Evolutionary conservation across 257 asterid species (phyloP), one percentile per base, ranked within the genome.

Genomic region (Sherardia arvensis): DNA sequence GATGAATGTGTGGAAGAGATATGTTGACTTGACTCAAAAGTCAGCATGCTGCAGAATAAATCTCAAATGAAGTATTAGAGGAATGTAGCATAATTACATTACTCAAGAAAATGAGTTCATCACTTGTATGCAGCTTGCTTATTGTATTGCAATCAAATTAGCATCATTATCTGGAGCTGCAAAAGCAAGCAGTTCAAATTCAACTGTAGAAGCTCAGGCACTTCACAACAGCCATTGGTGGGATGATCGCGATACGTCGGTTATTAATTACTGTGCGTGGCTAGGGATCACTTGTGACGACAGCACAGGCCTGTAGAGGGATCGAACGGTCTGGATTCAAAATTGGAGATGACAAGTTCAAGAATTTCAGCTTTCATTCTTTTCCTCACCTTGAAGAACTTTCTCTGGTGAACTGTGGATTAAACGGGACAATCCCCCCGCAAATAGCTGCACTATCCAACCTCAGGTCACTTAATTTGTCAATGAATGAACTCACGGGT

Each of bases 281-380:
- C 0, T 2, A 15, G 62, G 62, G 15, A 18, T 58, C 2, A 2
- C 10, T 14, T 58, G 62, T 33, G 18, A 58, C 22, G 43, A 18
- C n/a, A 43, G 22, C n/a, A n/a, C n/a, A 14, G 11, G 23, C 14
- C 33, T 1, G 7, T 48, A 1, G 3, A 18, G 14, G 20, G 8
- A 47, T 47, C 53, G 20, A 6, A 8, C 53, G 1, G n/a, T 1
- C 3, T 14, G 20, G 53, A 12, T 0, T 1, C 3, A 1, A 8
- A 5, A 29, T 58, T 5, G 25, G 40, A 14, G 62, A 57, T 57
- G n/a, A n/a, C n/a, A 27, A 28, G 40, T 57, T 57, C 3, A 10
- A 14, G 29, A 57, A 57, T 57, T 57, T 57, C 40, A 57, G 62
- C 40, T 57, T 57, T 32, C 36, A 29, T 57, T 28, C 62, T 28